Evolutionary conservation across 495 filamentous ascomycete genomes (phyloP).

Genomic region (Hypomontagnella submonticulosa): DNA sequence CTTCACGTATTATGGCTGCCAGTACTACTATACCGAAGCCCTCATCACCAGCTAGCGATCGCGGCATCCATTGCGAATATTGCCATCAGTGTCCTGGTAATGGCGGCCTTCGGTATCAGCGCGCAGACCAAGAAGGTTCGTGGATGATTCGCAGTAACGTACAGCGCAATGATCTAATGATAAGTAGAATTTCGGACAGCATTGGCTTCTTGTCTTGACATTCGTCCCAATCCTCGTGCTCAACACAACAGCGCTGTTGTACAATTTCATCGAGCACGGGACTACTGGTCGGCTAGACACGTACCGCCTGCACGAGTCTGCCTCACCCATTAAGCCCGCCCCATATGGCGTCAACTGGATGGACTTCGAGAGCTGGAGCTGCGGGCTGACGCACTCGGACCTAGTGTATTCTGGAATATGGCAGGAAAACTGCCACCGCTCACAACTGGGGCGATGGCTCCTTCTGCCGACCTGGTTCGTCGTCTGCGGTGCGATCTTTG

Average conservation of each 20-base stretch:
- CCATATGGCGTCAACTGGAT: neutral
- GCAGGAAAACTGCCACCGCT: neutral
- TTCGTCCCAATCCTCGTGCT: slow-evolving; percentile 1
- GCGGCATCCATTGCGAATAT: slow-evolving; percentile 1
- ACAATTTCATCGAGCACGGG: slow-evolving; percentile 11
- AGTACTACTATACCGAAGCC: slow-evolving; percentile 5
- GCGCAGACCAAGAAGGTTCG: too few relatives aligned
- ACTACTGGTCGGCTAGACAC: neutral
- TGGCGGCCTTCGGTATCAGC: too few relatives aligned
- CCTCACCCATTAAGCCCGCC: neutral
- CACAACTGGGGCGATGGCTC: slow-evolving; percentile 4
- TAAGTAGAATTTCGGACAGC: slow-evolving; percentile 2
- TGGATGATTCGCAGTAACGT: too few relatives aligned
- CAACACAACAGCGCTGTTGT: slow-evolving; percentile 5
- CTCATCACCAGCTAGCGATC: slow-evolving; percentile 16
- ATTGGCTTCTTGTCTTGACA: neutral
- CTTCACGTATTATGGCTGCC: neutral
- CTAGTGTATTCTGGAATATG: neutral
- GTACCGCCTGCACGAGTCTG: neutral
- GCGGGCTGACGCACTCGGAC: neutral
- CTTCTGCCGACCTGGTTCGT: slow-evolving; percentile 9
- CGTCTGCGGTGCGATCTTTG: neutral
- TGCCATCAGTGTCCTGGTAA: too few relatives aligned
- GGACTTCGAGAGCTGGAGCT: slow-evolving; percentile 15
- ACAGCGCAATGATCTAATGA: too few relatives aligned